Conservation (phyloP, 2,329 filamentous ascomycete genomes). For the Xylaria sp. region DNA sequence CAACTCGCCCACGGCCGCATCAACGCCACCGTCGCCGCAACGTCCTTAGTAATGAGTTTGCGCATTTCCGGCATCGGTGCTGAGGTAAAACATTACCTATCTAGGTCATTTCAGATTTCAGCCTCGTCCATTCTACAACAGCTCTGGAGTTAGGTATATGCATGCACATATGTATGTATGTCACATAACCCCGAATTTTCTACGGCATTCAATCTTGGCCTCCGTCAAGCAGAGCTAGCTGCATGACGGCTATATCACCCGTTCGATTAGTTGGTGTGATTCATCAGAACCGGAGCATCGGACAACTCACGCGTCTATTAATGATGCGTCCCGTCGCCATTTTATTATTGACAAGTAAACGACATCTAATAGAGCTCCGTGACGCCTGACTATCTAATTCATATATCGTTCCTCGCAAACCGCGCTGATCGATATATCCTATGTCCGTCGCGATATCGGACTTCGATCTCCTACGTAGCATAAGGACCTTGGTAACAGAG, state of each 20-base stretch:
- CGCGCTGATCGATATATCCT: neutral
- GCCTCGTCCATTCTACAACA: constrained; percentile 20
- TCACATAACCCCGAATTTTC: neutral
- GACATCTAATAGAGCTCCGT: neutral
- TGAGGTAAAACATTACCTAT: constrained; percentile 24
- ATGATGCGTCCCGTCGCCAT: too few species aligned
- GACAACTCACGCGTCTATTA: too few species aligned
- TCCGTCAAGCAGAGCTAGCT: neutral
- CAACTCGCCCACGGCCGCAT: too few species aligned
- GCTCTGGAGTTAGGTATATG: neutral
- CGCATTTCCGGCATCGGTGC: constrained; percentile 32
- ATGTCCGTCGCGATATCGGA: constrained; percentile 5
- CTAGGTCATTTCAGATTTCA: constrained; percentile 10
- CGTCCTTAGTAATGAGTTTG: neutral
- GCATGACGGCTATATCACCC: neutral
- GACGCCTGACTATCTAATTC: neutral
- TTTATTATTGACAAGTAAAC: too few species aligned
- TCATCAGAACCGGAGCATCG: too few species aligned
- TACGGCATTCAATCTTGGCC: neutral
- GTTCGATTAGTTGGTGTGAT: neutral
- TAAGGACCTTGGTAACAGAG: neutral
- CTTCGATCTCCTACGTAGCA: neutral
- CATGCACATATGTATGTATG: neutral
- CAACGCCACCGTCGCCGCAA: constrained; percentile 2
- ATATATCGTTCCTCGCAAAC: neutral